Evolutionary conservation across 208 protist species (phyloP).

Genomic region (Trypanosoma conorhini): DNA sequence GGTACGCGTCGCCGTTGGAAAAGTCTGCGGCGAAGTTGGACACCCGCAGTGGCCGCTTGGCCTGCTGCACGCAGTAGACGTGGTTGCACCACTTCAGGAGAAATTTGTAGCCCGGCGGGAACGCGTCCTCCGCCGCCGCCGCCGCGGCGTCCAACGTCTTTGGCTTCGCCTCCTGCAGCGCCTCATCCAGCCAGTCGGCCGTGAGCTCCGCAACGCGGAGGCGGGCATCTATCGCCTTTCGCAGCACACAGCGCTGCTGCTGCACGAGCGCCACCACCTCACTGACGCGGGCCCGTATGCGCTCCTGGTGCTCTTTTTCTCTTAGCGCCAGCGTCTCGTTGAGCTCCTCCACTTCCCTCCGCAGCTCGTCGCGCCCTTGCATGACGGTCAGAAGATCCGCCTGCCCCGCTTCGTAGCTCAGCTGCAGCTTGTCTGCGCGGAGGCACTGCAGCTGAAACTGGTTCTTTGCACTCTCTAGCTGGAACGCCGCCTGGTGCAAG

Average conservation of each 20-base stretch:
- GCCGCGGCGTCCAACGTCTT: constrained; percentile 10
- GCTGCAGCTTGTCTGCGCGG: constrained; percentile 68
- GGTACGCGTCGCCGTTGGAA: constrained; percentile 58
- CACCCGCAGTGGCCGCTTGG: constrained; percentile 25
- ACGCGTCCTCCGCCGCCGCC: background rate
- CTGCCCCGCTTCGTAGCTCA: constrained; percentile 50
- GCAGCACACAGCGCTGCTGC: constrained; percentile 31
- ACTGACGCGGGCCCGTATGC: constrained; percentile 36
- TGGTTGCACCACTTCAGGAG: constrained; percentile 73
- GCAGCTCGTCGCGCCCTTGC: constrained; percentile 40
- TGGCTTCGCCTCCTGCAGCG: constrained; percentile 6
- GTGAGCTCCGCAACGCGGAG: constrained; percentile 16
- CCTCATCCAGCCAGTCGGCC: constrained; percentile 19
- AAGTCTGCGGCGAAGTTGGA: constrained; percentile 67
- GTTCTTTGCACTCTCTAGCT: constrained; percentile 88
- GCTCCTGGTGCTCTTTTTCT: constrained; percentile 55
- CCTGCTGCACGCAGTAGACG: constrained; percentile 29
- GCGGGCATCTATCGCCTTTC: constrained; percentile 13
- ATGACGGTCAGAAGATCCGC: constrained; percentile 39
- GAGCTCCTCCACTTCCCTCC: constrained; percentile 37
- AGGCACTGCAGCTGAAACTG: constrained; percentile 92
- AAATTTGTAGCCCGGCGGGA: constrained; percentile 16
- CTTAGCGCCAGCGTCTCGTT: constrained; percentile 40
- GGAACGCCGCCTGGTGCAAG: constrained; percentile 77
- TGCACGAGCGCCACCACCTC: constrained; percentile 41